Evolutionary conservation across 305 asterid genomes (phyloP).

Genomic region (Fraxinus sp.): DNA sequence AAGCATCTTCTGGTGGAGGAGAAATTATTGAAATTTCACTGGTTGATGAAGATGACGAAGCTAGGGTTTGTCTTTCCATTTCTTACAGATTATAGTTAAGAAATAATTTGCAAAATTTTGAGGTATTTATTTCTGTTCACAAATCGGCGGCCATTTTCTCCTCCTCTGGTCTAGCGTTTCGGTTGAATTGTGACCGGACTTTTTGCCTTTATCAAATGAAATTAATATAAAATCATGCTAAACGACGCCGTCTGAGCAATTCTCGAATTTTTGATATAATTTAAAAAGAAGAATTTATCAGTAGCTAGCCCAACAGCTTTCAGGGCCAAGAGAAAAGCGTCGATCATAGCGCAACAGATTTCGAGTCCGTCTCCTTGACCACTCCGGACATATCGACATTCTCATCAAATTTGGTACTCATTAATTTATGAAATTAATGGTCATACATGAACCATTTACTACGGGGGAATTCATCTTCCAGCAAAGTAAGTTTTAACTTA

Average conservation of each 20-base stretch:
- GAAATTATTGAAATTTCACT: slow-evolving; percentile 30
- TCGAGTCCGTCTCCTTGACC: slow-evolving; percentile 99
- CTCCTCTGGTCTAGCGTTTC: background rate
- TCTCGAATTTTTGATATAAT: too few relatives aligned
- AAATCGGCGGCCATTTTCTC: background rate
- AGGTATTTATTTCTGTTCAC: background rate
- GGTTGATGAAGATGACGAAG: slow-evolving; percentile 45
- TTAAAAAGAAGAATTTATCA: background rate
- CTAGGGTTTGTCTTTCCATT: slow-evolving; percentile 83
- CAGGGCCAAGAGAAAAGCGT: slow-evolving; percentile 39
- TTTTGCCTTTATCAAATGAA: too few relatives aligned
- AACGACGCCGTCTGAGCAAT: background rate
- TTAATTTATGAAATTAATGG: too few relatives aligned
- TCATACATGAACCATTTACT: too few relatives aligned
- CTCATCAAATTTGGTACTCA: background rate
- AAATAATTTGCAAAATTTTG: background rate
- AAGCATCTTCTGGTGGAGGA: slow-evolving; percentile 77
- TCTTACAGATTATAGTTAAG: background rate
- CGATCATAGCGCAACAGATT: slow-evolving; percentile 99
- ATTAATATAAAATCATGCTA: too few relatives aligned
- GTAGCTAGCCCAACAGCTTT: too few relatives aligned
- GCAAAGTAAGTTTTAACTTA: too few relatives aligned
- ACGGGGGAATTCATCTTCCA: background rate
- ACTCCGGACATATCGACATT: slow-evolving; percentile 94
- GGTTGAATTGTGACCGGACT: background rate